A percentile compares a stretch with the other conserved stretches of the same genome.
These are phyloP conservation scores for Silene vulgaris DNA, from an alignment of 179 eudicot species.

Conservation along the genomic window DNA sequence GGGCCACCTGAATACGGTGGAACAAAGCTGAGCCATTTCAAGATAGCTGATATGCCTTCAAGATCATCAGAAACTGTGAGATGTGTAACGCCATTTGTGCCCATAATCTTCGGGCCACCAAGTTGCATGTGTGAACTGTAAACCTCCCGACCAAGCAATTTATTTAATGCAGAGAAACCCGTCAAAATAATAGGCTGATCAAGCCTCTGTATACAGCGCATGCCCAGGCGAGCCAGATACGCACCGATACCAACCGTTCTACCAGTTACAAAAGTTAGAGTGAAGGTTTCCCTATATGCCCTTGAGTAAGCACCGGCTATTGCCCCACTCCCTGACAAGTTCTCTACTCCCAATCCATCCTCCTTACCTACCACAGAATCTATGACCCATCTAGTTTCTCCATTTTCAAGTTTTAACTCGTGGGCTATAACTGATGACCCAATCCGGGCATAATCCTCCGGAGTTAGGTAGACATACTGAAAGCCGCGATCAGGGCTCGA, in stretches of 20 bases:
- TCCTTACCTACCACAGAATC: constrained; percentile 93
- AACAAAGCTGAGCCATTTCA: constrained; percentile 91
- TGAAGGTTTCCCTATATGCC: constrained; percentile 92
- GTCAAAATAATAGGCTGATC: constrained; percentile 96
- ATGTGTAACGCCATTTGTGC: constrained; percentile 92
- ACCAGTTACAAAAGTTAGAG: constrained; percentile 90
- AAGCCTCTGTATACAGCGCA: constrained; percentile 97
- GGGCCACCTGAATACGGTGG: constrained; percentile 75
- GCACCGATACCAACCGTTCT: constrained; percentile 99
- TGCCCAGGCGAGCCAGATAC: constrained; percentile 94
- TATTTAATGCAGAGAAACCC: constrained; percentile 89
- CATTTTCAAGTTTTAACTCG: constrained; percentile 60
- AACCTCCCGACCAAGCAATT: constrained; percentile 91
- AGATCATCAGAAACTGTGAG: constrained; percentile 92
- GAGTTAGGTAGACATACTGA: constrained; percentile 81
- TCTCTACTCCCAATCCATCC: constrained; percentile 94
- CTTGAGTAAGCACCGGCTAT: constrained; percentile 92
- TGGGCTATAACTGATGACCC: constrained; percentile 81
- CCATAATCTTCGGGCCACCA: constrained; percentile 99
- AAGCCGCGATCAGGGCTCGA: constrained; percentile 80
- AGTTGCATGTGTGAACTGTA: constrained; percentile 99
- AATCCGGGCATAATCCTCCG: constrained; percentile 60
- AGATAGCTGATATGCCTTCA: constrained; percentile 78
- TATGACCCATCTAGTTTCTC: constrained; percentile 78
- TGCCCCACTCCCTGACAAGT: constrained; percentile 94